Evolutionary conservation across 345 rosid species (phyloP).

Genomic region (Kernera saxatilis): DNA sequence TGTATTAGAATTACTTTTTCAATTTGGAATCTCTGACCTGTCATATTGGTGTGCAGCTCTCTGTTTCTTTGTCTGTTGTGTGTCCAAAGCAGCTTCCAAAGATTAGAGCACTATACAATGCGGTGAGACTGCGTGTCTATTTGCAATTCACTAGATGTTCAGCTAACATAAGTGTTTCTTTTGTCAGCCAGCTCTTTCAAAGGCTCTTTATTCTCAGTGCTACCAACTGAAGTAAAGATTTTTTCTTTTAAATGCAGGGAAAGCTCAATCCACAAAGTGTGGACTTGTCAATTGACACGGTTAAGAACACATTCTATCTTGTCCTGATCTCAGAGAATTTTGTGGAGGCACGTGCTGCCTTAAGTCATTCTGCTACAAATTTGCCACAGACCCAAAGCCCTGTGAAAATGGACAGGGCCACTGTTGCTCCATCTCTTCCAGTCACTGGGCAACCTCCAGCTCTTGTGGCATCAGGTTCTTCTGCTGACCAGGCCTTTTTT

Average conservation of each 20-base stretch:
- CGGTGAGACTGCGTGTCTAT: conserved; percentile 46
- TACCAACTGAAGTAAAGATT: conserved; percentile 18
- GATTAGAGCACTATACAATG: conserved; percentile 72
- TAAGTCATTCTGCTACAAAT: conserved; percentile 67
- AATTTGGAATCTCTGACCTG: conserved; percentile 24
- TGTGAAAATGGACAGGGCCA: conserved; percentile 72
- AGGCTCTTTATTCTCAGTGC: background rate
- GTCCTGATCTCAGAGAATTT: conserved; percentile 82
- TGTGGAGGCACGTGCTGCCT: conserved; percentile 87
- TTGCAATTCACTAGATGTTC: background rate
- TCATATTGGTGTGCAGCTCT: conserved; percentile 50
- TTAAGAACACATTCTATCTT: conserved; percentile 72
- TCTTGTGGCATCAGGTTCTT: conserved; percentile 61
- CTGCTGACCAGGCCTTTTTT: background rate
- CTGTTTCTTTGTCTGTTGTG: conserved; percentile 77
- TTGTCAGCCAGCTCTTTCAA: conserved; percentile 10
- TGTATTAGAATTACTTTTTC: background rate
- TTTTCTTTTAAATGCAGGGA: conserved; percentile 47
- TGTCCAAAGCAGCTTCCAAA: conserved; percentile 91
- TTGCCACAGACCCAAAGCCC: conserved; percentile 68
- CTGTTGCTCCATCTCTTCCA: conserved; percentile 42
- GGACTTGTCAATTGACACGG: conserved; percentile 65
- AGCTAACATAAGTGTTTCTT: background rate
- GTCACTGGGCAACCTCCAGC: conserved; percentile 62
- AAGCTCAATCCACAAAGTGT: conserved; percentile 57